Conservation (phyloP, 371 early-diverging fungal genomes). For the Syncephalastrum racemosum region DNA sequence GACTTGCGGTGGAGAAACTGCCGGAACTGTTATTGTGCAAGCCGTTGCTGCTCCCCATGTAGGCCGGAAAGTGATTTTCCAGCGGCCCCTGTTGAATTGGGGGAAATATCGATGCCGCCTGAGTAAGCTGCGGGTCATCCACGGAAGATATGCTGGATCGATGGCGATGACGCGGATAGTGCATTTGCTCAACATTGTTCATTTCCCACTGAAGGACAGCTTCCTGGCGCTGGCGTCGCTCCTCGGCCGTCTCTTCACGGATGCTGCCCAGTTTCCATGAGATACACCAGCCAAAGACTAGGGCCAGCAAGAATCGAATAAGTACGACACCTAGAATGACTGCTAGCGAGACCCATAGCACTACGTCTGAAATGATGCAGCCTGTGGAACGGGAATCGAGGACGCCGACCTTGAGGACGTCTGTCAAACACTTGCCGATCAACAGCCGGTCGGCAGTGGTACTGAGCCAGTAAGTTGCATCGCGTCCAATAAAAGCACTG, state of each 20-base stretch:
- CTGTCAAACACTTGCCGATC: conserved; percentile 67
- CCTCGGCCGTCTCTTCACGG: conserved; percentile 65
- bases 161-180: conserved; percentile 34
- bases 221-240: conserved; percentile 51
- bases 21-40: conserved; percentile 6
- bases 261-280: conserved; percentile 74
- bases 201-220: conserved; percentile 66
- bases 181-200: conserved; percentile 63
- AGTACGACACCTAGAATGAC: conserved; percentile 80
- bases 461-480: conserved; percentile 62
- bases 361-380: conserved; percentile 78
- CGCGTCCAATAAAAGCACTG: conserved; percentile 57
- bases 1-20: conserved; percentile 3
- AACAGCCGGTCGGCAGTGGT: conserved; percentile 51
- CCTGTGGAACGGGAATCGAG: conserved; percentile 75
- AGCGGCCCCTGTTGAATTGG: not conserved
- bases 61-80: not conserved
- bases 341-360: conserved; percentile 73
- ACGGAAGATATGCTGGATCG: conserved; percentile 33
- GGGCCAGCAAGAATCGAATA: conserved; percentile 79
- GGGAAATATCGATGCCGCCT: not conserved
- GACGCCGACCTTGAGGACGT: conserved; percentile 74
- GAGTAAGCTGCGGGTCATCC: not conserved
- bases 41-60: not conserved
- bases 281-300: conserved; percentile 83